These are phyloP conservation scores for Pseudogymnoascus sp. DNA, from an alignment of 2,329 filamentous ascomycete genomes.

Conservation along the genomic window DNA sequence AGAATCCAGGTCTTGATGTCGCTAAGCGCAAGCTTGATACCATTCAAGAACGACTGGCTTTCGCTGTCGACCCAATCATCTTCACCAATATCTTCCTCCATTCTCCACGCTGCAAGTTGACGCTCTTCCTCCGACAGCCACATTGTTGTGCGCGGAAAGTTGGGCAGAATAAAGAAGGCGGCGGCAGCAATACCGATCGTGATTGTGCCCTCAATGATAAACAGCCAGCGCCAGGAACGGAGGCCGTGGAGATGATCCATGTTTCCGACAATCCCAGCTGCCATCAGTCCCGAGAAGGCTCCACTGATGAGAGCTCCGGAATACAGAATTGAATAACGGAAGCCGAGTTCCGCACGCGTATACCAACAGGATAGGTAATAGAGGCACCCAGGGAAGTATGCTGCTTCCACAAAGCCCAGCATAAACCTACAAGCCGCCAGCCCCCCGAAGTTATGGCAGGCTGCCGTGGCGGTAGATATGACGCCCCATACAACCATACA, in stretches of 20 bases:
- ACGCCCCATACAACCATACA: constrained; percentile 42
- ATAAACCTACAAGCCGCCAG: constrained; percentile 39
- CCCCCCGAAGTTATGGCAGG: constrained; percentile 37
- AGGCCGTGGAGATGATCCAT: constrained; percentile 51
- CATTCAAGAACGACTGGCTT: constrained; percentile 46
- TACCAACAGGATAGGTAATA: constrained; percentile 62
- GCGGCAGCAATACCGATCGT: constrained; percentile 49
- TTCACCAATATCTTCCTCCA: constrained; percentile 56
- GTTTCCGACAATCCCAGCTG: constrained; percentile 56
- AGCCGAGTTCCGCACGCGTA: constrained; percentile 56
- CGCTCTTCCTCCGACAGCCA: constrained; percentile 51
- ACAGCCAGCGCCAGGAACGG: constrained; percentile 56
- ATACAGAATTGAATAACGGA: constrained; percentile 59
- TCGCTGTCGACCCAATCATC: constrained; percentile 51
- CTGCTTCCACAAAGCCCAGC: constrained; percentile 46
- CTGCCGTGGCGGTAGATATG: constrained; percentile 41
- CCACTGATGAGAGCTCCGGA: constrained; percentile 61
- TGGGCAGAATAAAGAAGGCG: constrained; percentile 53
- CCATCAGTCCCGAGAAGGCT: constrained; percentile 60
- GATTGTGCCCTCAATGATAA: constrained; percentile 61
- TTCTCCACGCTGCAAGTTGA: constrained; percentile 48
- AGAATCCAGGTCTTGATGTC: constrained; percentile 53
- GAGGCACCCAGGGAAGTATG: constrained; percentile 51
- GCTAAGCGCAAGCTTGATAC: constrained; percentile 31
- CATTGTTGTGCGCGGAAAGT: constrained; percentile 53